These are phyloP conservation scores for Vicia faba DNA, from an alignment of 306 rosid genomes.

Conservation along the genomic window DNA sequence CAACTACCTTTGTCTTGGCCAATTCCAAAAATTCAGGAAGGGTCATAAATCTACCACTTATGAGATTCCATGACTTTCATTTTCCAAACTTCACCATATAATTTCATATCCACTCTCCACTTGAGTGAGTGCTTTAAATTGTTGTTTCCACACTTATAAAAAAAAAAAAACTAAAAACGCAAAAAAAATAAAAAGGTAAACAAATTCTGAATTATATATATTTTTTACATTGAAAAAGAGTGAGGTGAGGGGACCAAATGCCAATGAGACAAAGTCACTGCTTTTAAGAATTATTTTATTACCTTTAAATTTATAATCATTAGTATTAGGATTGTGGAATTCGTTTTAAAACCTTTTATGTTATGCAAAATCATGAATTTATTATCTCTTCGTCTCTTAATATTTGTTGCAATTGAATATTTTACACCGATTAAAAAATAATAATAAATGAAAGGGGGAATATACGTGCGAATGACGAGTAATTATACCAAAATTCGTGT, in stretches of 20 bases:
- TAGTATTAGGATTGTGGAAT: constrained; percentile 38
- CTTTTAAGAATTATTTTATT: constrained; percentile 39
- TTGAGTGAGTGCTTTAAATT: constrained; percentile 48
- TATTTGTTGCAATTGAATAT: no score
- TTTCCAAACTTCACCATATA: constrained; percentile 35
- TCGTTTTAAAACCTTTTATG: constrained; percentile 31
- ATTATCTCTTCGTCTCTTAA: no score
- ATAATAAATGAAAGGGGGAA: no score
- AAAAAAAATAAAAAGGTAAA: constrained; percentile 40
- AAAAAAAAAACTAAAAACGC: constrained; percentile 25
- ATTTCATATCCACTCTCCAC: constrained; percentile 46
- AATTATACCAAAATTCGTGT: no score
- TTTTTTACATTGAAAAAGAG: constrained; percentile 30
- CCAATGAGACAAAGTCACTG: constrained; percentile 47
- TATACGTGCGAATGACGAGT: no score
- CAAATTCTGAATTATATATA: constrained; percentile 48
- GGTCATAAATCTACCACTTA: constrained; percentile 49
- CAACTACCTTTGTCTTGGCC: constrained; percentile 72
- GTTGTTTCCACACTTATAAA: constrained; percentile 41
- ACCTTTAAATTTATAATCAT: constrained; percentile 48
- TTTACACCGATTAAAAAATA: no score
- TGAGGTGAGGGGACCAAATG: constrained; percentile 49
- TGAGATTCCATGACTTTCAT: constrained; percentile 46
- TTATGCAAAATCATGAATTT: constrained; percentile 32
- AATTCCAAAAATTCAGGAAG: constrained; percentile 75